These are phyloP conservation scores for Ceratocystis destructans DNA, from an alignment of 2,329 filamentous ascomycete species.

Conservation along the genomic window DNA sequence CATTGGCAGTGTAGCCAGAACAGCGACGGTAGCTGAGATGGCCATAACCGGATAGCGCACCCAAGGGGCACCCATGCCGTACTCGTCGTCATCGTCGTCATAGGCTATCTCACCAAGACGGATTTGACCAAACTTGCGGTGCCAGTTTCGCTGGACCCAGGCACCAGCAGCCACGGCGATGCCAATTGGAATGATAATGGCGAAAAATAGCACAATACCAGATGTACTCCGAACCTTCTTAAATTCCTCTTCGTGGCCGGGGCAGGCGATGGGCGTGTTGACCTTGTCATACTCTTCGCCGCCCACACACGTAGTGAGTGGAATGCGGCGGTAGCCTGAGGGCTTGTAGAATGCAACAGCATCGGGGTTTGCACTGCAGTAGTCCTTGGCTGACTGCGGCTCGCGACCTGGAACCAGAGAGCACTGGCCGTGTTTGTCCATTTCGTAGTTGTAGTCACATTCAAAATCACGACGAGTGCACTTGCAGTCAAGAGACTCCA, in stretches of 20 bases:
- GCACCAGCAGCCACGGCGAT: constrained; percentile 63
- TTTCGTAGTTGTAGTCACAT: constrained; percentile 92
- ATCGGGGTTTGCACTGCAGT: constrained; percentile 49
- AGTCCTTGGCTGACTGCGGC: constrained; percentile 39
- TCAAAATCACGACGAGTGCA: constrained; percentile 82
- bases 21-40: constrained; percentile 49
- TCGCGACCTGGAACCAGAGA: constrained; percentile 57
- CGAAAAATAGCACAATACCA: constrained; percentile 69
- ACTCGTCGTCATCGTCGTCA: constrained; percentile 71
- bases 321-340: constrained; percentile 79
- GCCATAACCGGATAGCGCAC: constrained; percentile 71
- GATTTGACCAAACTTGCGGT: constrained; percentile 82
- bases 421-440: constrained; percentile 64
- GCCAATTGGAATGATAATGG: constrained; percentile 60
- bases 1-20: constrained; percentile 52
- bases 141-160: constrained; percentile 75
- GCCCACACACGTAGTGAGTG: constrained; percentile 71
- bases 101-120: constrained; percentile 68
- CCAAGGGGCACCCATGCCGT: constrained; percentile 51
- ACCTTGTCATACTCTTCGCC: constrained; percentile 62
- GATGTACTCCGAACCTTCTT: constrained; percentile 54
- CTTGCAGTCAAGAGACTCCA: constrained; percentile 63
- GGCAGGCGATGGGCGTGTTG: constrained; percentile 48
- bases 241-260: constrained; percentile 70
- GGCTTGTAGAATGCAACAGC: constrained; percentile 67